phyloP scores from a whole-genome alignment of 225 moss, liverwort and hornwort species.

The Pleurozium schreberi region DNA sequence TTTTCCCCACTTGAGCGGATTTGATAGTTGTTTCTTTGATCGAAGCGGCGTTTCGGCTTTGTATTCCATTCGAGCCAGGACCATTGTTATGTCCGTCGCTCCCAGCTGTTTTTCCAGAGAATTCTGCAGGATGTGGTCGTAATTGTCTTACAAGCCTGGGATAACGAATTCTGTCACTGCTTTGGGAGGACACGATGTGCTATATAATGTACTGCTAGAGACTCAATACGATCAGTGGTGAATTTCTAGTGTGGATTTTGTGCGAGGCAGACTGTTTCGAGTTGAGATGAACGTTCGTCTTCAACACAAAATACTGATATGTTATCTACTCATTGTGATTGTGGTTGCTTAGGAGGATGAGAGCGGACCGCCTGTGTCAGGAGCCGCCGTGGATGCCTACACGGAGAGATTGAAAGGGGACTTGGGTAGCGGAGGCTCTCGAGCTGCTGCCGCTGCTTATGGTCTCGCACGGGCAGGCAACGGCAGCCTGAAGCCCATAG shows the following conservation, averaged over 20 bases:
- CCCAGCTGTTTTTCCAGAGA: background rate
- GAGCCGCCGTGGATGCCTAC: conserved; percentile 44
- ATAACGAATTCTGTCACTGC: background rate
- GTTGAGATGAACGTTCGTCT: background rate
- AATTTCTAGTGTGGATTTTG: background rate
- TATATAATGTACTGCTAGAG: background rate
- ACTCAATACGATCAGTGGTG: background rate
- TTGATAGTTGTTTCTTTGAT: background rate
- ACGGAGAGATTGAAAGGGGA: conserved; percentile 78
- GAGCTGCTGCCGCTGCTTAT: conserved; percentile 59
- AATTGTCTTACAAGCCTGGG: background rate
- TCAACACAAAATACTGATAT: too few species aligned
- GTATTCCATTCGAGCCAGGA: background rate
- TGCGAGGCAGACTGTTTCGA: background rate
- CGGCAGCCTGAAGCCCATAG: conserved; percentile 41
- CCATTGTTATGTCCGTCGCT: background rate
- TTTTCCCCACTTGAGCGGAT: background rate
- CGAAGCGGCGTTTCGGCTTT: background rate
- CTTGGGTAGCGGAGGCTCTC: conserved; percentile 51
- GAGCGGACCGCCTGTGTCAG: conserved; percentile 26
- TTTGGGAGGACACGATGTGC: background rate
- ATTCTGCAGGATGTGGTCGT: background rate
- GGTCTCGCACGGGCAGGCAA: conserved; percentile 68
- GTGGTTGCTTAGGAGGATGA: conserved; percentile 26
- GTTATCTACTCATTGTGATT: background rate